Evolutionary conservation across 1,139 yeast species (phyloP).

Genomic region (Debaryomyces singareniensis): DNA sequence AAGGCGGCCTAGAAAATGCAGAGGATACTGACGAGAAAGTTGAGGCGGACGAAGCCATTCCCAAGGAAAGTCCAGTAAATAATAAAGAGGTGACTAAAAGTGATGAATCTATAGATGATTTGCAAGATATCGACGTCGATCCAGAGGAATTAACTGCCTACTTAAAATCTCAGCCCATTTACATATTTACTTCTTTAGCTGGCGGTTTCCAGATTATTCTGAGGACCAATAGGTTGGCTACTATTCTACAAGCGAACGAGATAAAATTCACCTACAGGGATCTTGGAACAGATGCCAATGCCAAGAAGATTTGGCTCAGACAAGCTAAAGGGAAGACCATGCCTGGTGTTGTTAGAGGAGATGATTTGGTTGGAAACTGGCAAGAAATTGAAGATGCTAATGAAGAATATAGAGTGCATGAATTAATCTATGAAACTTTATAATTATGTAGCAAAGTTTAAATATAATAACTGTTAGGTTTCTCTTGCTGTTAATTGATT

Average conservation of each 20-base stretch:
- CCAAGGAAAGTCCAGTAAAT: constrained; percentile 1
- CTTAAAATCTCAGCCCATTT: constrained; percentile 54
- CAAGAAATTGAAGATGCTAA: constrained; percentile 77
- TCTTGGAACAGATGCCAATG: constrained; percentile 82
- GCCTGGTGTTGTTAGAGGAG: constrained; percentile 94
- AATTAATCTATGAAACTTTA: constrained; percentile 47
- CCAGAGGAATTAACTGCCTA: constrained; percentile 43
- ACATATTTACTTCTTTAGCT: constrained; percentile 79
- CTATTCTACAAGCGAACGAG: constrained; percentile 71
- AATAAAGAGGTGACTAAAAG: constrained; percentile 1
- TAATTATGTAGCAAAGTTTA: too few relatives aligned
- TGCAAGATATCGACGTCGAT: constrained; percentile 31
- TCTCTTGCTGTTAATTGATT: too few relatives aligned
- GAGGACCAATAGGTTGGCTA: constrained; percentile 72
- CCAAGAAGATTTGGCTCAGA: constrained; percentile 81
- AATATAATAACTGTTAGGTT: too few relatives aligned
- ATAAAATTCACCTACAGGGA: constrained; percentile 68
- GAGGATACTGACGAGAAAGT: neutral
- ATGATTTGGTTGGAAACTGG: constrained; percentile 80
- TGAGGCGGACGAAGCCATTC: neutral
- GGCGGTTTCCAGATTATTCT: constrained; percentile 82
- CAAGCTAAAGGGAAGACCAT: constrained; percentile 66
- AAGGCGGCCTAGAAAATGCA: neutral
- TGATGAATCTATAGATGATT: constrained; percentile 19
- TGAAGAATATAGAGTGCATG: constrained; percentile 69